Evolutionary conservation across 1,139 yeast genomes (phyloP), one percentile per base, ranked within the genome.

Genomic region (Blastobotrys ciferrii): DNA sequence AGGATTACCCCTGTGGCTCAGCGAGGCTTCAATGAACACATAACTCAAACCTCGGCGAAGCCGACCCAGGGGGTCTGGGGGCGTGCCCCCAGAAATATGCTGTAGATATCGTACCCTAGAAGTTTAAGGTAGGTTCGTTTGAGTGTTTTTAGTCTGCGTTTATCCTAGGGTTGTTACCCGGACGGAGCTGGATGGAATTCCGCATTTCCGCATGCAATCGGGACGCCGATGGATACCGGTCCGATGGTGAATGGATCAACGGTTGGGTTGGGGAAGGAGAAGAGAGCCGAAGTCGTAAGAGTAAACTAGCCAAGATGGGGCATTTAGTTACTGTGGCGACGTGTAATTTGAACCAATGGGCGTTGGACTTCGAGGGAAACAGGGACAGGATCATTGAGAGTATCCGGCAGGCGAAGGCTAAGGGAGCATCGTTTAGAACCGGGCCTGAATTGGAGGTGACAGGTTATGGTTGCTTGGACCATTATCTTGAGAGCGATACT

Each of bases 381-480:
- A 77, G 96, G 49, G 96, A 89, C 62, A 74, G 99, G 49, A 92
- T 94, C 58, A 63, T 92, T 32, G 83, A 84, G 61, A 84, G 95
- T 53, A 91, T 94, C 61, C 66, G 66, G 32, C 74, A 78, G 47
- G 96, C 98, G 48, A 91, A 91, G 62, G 66, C 69, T 18, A 76
- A 73, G 53, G 88, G 89, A 7, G 95, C 99, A 0, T 74, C 76
- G 32, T 76, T 94, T 48, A 77, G 99, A 63, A 96, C 94, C 17
- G 99, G 99, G 1, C 98, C 98, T 1, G 99, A 94, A 66, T 75
- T 94, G 42, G 99, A 94, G 67, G 74, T 94, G 45, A 82, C 96
- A 51, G 98, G 98, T 2, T 71, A 71, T 46, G 98, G 98, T 7
- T 92, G 98, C 66, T 75, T 92, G 49, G 99, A 94, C 65, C 98